phyloP scores from a whole-genome alignment of 768 basidiomycete species.

The Xerocomellus chrysenteron region DNA sequence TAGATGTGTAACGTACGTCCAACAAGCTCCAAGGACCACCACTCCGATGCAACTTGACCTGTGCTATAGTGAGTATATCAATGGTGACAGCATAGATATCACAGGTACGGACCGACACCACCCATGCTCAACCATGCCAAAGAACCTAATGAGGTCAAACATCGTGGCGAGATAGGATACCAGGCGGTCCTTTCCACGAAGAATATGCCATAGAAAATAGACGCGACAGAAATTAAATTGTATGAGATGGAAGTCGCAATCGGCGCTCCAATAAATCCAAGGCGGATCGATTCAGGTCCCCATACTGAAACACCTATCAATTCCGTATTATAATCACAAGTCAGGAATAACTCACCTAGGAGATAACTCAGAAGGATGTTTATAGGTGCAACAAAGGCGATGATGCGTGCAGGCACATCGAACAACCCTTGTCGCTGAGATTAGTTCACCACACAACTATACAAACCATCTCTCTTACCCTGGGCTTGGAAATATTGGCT shows the following conservation, averaged over 20 bases:
- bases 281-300: slow-evolving; percentile 76
- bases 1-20: slow-evolving; percentile 35
- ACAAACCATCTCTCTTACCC: slow-evolving; percentile 46
- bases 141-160: slow-evolving; percentile 65
- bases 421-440: slow-evolving; percentile 59
- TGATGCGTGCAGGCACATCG: slow-evolving; percentile 80
- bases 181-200: slow-evolving; percentile 75
- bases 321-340: background rate
- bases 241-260: slow-evolving; percentile 86
- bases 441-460: slow-evolving; percentile 21
- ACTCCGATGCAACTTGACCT: slow-evolving; percentile 84
- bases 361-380: slow-evolving; percentile 83
- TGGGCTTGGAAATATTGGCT: slow-evolving; percentile 71
- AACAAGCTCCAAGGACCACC: slow-evolving; percentile 96
- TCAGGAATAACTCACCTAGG: slow-evolving; percentile 51
- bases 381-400: slow-evolving; percentile 77
- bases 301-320: slow-evolving; percentile 75
- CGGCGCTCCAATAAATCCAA: slow-evolving; percentile 93
- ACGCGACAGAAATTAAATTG: slow-evolving; percentile 70
- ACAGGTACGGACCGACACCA: slow-evolving; percentile 56
- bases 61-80: background rate
- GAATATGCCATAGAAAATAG: slow-evolving; percentile 60
- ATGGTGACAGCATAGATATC: background rate
- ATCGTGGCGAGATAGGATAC: slow-evolving; percentile 69
- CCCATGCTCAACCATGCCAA: slow-evolving; percentile 76